Evolutionary conservation across 345 rosid genomes (phyloP).

Genomic region (Turritis glabra): DNA sequence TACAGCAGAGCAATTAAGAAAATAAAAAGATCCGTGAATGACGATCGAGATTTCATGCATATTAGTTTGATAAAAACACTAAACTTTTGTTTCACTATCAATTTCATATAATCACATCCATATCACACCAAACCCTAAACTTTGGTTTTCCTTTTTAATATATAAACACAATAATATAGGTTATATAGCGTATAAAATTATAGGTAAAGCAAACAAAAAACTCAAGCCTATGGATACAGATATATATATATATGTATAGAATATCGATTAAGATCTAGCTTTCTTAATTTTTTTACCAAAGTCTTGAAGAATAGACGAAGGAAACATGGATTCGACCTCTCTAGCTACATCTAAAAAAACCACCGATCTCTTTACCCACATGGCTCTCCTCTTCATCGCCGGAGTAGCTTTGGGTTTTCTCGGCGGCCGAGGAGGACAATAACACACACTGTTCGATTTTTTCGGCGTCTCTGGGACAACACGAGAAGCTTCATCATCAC

Average conservation of each 20-base stretch:
- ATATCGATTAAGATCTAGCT: constrained; percentile 41
- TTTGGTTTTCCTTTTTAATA: background rate
- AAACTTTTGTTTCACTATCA: background rate
- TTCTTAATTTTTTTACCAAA: constrained; percentile 64
- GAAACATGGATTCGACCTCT: constrained; percentile 67
- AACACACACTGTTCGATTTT: constrained; percentile 39
- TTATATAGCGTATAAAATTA: constrained; percentile 10
- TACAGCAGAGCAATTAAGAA: too few relatives aligned
- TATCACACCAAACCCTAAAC: background rate
- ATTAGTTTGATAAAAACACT: background rate
- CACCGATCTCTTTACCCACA: constrained; percentile 32
- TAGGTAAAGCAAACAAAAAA: background rate
- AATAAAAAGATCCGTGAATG: too few relatives aligned
- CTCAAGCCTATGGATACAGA: background rate
- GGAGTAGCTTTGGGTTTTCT: constrained; percentile 60
- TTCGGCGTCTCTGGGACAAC: constrained; percentile 46
- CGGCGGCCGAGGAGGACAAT: constrained; percentile 64
- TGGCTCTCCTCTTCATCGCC: constrained; percentile 45
- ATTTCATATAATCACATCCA: background rate
- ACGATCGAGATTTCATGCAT: too few relatives aligned
- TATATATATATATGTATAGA: background rate
- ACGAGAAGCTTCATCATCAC: constrained; percentile 29
- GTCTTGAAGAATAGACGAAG: constrained; percentile 51
- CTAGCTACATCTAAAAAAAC: constrained; percentile 59
- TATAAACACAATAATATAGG: background rate